Conservation (phyloP, 129 eudicot genomes). For the Flaveria ramosissima region DNA sequence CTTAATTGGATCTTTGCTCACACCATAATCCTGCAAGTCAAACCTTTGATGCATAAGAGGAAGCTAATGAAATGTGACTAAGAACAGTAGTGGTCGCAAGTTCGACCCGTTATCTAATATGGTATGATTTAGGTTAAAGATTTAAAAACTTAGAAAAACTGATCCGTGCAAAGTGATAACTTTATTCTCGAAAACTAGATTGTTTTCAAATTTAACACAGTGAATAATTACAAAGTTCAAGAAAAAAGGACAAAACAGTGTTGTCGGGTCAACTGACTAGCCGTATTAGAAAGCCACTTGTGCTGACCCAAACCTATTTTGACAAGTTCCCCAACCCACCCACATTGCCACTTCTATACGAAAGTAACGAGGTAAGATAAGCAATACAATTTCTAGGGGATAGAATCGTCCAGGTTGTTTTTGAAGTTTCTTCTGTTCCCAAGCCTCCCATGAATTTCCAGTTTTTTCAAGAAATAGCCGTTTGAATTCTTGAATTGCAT, state of each 20-base stretch:
- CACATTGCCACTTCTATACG: neutral
- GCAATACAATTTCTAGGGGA: slow-evolving; percentile 86
- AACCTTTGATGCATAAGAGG: neutral
- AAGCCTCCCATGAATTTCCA: slow-evolving; percentile 85
- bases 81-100: neutral
- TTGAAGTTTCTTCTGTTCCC: slow-evolving; percentile 74
- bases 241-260: neutral
- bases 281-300: neutral
- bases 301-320: slow-evolving; percentile 4
- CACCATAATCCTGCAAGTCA: slow-evolving; percentile 85
- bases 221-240: neutral
- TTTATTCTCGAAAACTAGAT: neutral
- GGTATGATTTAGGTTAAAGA: neutral
- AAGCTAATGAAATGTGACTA: slow-evolving; percentile 5
- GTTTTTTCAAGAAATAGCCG: slow-evolving; percentile 89
- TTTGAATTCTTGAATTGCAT: slow-evolving; percentile 77
- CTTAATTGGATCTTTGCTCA: slow-evolving; percentile 57
- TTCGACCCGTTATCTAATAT: neutral
- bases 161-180: neutral
- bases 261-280: neutral
- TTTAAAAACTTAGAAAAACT: neutral
- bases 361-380: slow-evolving; percentile 8
- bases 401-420: slow-evolving; percentile 87
- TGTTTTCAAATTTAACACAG: neutral
- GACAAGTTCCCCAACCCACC: slow-evolving; percentile 21